Percentiles rank a stretch among this genome's conserved stretches.
These are phyloP conservation scores for Serpula lacrymans DNA, from an alignment of 768 basidiomycete species.

Conservation along the genomic window DNA sequence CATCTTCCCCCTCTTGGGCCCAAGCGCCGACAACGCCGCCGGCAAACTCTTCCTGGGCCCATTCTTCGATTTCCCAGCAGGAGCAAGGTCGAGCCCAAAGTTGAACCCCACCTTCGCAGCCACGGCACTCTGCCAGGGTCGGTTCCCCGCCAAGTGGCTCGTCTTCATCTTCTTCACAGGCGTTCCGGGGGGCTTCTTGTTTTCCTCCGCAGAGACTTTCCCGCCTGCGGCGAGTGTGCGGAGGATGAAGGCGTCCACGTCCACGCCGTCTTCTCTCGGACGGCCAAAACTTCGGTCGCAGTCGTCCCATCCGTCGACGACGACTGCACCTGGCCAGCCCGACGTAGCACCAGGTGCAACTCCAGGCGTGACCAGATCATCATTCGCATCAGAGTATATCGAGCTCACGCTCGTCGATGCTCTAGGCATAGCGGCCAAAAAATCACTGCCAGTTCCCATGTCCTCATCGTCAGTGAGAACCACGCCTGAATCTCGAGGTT, in stretches of 20 bases:
- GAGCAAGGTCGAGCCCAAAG: slow-evolving; percentile 38
- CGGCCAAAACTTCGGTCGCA: slow-evolving; percentile 18
- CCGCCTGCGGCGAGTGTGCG: slow-evolving; percentile 60
- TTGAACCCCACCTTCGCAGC: slow-evolving; percentile 59
- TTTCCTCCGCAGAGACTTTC: slow-evolving; percentile 40
- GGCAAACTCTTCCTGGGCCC: slow-evolving; percentile 73
- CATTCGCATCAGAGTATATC: slow-evolving; percentile 51
- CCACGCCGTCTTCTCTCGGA: slow-evolving; percentile 27
- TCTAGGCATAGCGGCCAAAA: slow-evolving; percentile 42
- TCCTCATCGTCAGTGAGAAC: slow-evolving; percentile 60
- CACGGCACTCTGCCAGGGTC: slow-evolving; percentile 82
- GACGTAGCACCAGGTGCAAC: slow-evolving; percentile 49
- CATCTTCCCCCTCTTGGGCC: slow-evolving; percentile 23
- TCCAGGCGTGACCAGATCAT: slow-evolving; percentile 70
- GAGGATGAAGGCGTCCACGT: slow-evolving; percentile 70
- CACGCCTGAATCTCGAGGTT: slow-evolving; percentile 65
- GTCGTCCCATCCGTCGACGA: slow-evolving; percentile 41
- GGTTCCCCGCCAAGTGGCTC: slow-evolving; percentile 49
- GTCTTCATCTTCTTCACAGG: slow-evolving; percentile 77
- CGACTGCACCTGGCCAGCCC: slow-evolving; percentile 57
- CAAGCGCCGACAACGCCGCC: slow-evolving; percentile 56
- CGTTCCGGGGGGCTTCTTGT: slow-evolving; percentile 72
- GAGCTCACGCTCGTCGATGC: slow-evolving; percentile 65
- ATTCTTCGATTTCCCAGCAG: slow-evolving; percentile 39
- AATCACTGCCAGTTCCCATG: slow-evolving; percentile 14